Base-by-base conservation (phyloP, 768 basidiomycete species). In the Cystofilobasidium macerans region DNA sequence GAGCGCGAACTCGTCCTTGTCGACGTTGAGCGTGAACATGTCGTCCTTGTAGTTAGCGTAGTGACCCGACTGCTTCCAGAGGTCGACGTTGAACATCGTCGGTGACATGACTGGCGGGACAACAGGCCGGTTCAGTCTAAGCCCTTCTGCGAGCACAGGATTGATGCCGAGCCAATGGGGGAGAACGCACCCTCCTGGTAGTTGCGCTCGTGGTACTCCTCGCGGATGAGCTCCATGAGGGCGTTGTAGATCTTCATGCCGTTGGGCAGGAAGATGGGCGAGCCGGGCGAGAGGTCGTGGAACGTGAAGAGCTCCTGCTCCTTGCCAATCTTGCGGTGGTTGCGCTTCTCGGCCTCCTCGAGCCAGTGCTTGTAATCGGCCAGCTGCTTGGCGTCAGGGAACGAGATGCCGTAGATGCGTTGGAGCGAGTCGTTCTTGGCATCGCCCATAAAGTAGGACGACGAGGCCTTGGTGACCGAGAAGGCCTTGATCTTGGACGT, bases 271-370 rank as follows among this genome's bases (percentile, higher is more conserved):
- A 92, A 97, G 83, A 99, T 98, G 64, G 86, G 86, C 73, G 86
- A 88, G 68, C 95, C 95, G 2, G 95, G 95, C 71, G 89, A 92
- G 45, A 91, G 78, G 69, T 98, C 95, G 75, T 95, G 89, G 83
- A 97, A 98, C 82, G 97, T 94, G 82, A 92, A 99, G 12, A 99
- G 79, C 71, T 99, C 95, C 81, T 99, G 95, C 71, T 97, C 92
- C 83, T 86, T 91, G 63, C 89, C 95, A 66, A 99, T 98, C 79
- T 89, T 90, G 53, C 95, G 80, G 74, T 98, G 95, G 76, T 99
- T 94, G 6, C 94, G 86, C 76, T 88, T 95, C n/a, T 94, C 93
- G 60, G 95, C 95, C 76, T 99, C 94, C 35, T 84, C 93, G 64
- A 98, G 82, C 81, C 95, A 95, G 54, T 81, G 83, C 79, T 98